Percentiles rank a stretch among this genome's conserved stretches.
phyloP scores from a whole-genome alignment of 2,329 filamentous ascomycete species.

The Diaporthe helianthi region DNA sequence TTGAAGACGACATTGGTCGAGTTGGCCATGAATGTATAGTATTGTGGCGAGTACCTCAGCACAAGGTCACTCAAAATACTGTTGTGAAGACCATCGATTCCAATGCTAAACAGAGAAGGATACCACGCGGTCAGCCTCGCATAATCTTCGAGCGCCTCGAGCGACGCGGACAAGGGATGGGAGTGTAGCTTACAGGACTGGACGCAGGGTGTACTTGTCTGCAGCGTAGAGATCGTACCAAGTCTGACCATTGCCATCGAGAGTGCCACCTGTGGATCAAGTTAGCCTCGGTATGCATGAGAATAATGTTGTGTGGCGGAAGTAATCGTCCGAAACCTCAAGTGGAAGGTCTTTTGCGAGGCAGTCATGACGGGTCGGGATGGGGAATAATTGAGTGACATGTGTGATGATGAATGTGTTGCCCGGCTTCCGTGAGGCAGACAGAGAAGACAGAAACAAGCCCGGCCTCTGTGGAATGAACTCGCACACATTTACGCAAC shows the following conservation, averaged over 20 bases:
- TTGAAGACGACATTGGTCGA: conserved; percentile 66
- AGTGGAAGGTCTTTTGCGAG: background rate
- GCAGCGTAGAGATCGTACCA: conserved; percentile 70
- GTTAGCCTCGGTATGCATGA: conserved; percentile 31
- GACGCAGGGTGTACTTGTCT: conserved; percentile 64
- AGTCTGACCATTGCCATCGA: conserved; percentile 69
- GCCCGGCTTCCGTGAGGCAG: conserved; percentile 21
- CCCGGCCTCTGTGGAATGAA: background rate
- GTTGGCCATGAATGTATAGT: conserved; percentile 69
- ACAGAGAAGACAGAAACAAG: background rate
- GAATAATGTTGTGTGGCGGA: conserved; percentile 10
- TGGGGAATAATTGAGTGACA: background rate
- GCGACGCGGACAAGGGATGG: background rate
- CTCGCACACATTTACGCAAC: background rate
- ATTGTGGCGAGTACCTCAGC: conserved; percentile 61
- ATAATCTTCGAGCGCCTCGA: background rate
- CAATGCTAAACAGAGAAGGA: conserved; percentile 46
- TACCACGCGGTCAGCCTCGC: conserved; percentile 23
- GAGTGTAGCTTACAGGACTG: conserved; percentile 51
- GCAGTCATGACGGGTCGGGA: background rate
- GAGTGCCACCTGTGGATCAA: conserved; percentile 39
- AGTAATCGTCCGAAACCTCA: background rate
- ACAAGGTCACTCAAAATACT: conserved; percentile 64
- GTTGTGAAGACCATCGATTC: conserved; percentile 62
- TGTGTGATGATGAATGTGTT: conserved; percentile 4